Evolutionary conservation across 352 stramenopile genomes (phyloP).

Genomic region (Globisporangium parvum): DNA sequence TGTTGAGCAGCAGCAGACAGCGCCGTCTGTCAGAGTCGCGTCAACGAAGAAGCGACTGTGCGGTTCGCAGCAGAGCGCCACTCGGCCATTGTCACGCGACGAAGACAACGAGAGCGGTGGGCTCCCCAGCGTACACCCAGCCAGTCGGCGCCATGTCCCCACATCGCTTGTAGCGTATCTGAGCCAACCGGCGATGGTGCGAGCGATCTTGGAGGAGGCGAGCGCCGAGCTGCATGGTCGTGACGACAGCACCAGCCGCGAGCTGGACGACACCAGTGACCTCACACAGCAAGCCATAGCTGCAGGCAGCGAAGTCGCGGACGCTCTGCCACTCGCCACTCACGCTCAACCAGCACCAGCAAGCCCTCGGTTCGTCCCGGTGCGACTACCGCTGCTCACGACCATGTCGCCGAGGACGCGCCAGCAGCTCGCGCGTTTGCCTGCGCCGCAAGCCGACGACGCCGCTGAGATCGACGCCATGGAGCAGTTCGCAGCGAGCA

Average conservation of each 20-base stretch:
- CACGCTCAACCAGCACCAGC: too few species aligned
- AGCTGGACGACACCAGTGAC: not conserved
- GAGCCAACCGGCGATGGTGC: conserved; percentile 34
- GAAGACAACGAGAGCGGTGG: conserved; percentile 17
- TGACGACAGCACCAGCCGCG: too few species aligned
- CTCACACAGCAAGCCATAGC: not conserved
- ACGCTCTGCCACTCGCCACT: not conserved
- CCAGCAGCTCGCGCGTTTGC: conserved; percentile 30
- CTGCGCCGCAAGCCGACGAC: conserved; percentile 27
- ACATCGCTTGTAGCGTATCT: conserved; percentile 34
- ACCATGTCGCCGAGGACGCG: conserved; percentile 47
- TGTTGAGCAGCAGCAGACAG: not conserved
- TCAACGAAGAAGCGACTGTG: not conserved
- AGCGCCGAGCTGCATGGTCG: not conserved
- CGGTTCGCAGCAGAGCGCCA: not conserved
- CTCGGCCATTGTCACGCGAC: conserved; percentile 20
- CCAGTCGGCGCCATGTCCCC: not conserved
- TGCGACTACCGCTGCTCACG: conserved; percentile 34
- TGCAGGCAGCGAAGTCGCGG: not conserved
- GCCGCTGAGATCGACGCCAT: conserved; percentile 34
- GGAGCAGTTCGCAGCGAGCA: conserved; percentile 26
- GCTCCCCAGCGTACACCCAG: conserved; percentile 1
- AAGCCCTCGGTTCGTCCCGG: not conserved
- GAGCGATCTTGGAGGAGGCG: conserved; percentile 21
- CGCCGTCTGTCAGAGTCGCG: not conserved